Evolutionary conservation across 2,329 filamentous ascomycete species (phyloP), one percentile per base, ranked within the genome.

Genomic region (Hyphodiscus sp.): DNA sequence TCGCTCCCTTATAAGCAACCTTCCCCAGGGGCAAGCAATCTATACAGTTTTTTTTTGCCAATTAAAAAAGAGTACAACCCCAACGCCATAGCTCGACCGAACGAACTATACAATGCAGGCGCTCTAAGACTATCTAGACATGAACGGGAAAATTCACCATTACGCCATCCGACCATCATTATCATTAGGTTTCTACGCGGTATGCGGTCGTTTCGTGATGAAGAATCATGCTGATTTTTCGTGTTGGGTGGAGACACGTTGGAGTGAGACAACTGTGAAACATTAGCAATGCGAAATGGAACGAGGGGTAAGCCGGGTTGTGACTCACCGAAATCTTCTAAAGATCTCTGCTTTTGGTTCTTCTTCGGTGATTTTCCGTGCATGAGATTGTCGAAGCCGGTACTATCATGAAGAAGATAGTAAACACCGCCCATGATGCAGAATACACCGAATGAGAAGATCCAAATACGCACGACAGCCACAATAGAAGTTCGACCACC

Each of bases 371-470:
- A 87, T 77, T 91, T 91, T 69, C 89, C 89, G 75, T 95, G 89
- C 87, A 95, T 94, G 60, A 95, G 78, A 76, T 94, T 92, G 74
- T 95, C 88, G 71, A 95, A 95, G 58, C 86, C 85, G 58, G 80
- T 73, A 66, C 84, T 90, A 70, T 87, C 87, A 71, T 92, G 85
- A 68, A 95, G 81, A 66, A 94, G 79, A 76, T 91, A 91, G 75
- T 89, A 89, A 57, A 79, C 69, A 69, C 76, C 75, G 66, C 84
- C 87, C 80, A 92, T 83, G 68, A 91, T 80, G 69, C 85, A 90
- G 78, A 95, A 94, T 67, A 95, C 79, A 70, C 90, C 91, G 69
- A 95, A 89, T 16, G 89, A 91, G 78, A 91, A 94, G 66, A 94
- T 83, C 88, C 89, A 95, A 69, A 95, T 81, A 79, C 89, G 87